Base-by-base conservation (phyloP, 2,329 filamentous ascomycete species). In the Xylariaceae sp. region DNA sequence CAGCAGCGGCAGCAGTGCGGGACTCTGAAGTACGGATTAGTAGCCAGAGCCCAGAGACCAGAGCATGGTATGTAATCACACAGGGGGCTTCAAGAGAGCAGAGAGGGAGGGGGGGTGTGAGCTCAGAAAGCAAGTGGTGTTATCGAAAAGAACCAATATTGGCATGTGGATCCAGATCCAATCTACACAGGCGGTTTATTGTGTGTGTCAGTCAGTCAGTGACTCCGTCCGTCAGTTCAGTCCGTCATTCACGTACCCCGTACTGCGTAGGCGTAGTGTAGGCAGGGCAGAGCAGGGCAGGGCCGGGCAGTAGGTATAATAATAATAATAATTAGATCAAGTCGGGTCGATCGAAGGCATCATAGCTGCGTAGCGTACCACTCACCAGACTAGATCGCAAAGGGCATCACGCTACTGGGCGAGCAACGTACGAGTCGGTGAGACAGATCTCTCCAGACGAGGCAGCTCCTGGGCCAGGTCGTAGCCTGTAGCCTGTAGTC, bases 91-190 rank as follows among this genome's bases (percentile, higher is more conserved):
- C 23, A 30, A 53, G 57, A 56, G 56, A 57, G 56, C 53, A 57
- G 53, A 57, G 55, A 51, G 56, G 42, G 48, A 53, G 53, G 57
- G 58, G 67, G 62, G 69, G 70, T 62, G 70, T 66, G 69, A 53
- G 62, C 62, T 61, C 57, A 64, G 9, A 50, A 50, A 9, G 51
- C 57, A 55, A 42, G 48, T 53, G 51, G 58, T 65, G 55, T 65
- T 66, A 66, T 70, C 65, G 64, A 71, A 66, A 13, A 42, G 37
- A 42, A 8, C 37, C 8, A 10, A 10, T 62, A 69, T 65, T 52
- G 30, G 56, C 65, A 60, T 67, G 70, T 72, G 71, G 70, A 70
- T 57, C 60, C 62, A 63, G 69, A 68, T 60, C 58, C 53, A 61
- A 65, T 65, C 69, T 60, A 66, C 63, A 69, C 67, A 30, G 23